A percentile compares a stretch with the other conserved stretches of the same genome.
phyloP scores from a whole-genome alignment of 768 basidiomycete genomes.

The Tricholoma sp. region DNA sequence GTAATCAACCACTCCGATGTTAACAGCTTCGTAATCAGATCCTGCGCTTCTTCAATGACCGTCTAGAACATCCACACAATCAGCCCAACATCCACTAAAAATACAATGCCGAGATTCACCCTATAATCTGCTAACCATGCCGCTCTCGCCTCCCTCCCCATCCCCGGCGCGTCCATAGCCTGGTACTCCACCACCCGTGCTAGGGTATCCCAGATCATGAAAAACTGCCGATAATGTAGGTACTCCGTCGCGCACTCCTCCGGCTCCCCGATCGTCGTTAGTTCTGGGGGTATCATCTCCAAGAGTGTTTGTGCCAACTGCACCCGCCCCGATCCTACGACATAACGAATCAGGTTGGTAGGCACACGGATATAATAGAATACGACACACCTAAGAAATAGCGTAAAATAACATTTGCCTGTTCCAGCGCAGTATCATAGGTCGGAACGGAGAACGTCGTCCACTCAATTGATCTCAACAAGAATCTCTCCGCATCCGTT shows the following conservation, averaged over 20 bases:
- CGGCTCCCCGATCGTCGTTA: slow-evolving; percentile 57
- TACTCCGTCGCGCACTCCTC: slow-evolving; percentile 73
- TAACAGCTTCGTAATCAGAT: slow-evolving; percentile 62
- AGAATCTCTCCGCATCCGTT: slow-evolving; percentile 51
- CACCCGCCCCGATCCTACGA: slow-evolving; percentile 60
- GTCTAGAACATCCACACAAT: slow-evolving; percentile 27
- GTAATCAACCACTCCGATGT: slow-evolving; percentile 74
- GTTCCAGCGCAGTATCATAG: slow-evolving; percentile 71
- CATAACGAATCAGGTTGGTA: neutral
- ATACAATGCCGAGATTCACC: slow-evolving; percentile 28
- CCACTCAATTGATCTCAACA: slow-evolving; percentile 93
- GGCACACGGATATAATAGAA: neutral
- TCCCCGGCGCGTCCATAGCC: slow-evolving; percentile 45
- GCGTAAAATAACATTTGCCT: slow-evolving; percentile 82
- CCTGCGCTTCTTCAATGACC: slow-evolving; percentile 59
- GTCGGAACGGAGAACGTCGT: slow-evolving; percentile 75
- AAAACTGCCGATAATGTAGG: slow-evolving; percentile 72
- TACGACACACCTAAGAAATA: slow-evolving; percentile 74
- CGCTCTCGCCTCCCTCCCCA: slow-evolving; percentile 20
- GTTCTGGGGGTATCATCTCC: slow-evolving; percentile 33
- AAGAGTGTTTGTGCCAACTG: slow-evolving; percentile 59
- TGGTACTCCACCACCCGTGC: slow-evolving; percentile 58
- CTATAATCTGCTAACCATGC: slow-evolving; percentile 65
- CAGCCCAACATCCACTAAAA: neutral
- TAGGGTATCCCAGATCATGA: slow-evolving; percentile 65